Percentiles rank a stretch among this genome's conserved stretches.
Conservation (phyloP, 208 protist species). For the Crithidia sp. region DNA sequence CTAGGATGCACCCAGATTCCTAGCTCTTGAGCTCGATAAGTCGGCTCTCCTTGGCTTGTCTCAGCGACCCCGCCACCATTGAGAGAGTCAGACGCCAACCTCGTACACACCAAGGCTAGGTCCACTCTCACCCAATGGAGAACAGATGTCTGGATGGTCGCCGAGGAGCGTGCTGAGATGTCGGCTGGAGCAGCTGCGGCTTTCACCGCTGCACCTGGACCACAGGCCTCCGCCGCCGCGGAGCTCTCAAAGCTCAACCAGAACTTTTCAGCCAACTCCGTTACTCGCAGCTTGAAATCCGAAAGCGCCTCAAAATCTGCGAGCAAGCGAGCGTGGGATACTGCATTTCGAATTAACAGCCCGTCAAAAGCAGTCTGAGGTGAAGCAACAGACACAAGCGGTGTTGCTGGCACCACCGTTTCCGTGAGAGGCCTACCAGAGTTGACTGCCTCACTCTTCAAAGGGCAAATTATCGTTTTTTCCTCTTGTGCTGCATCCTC, state of each 20-base stretch:
- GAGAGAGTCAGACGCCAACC: background rate
- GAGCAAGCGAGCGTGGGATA: constrained; percentile 65
- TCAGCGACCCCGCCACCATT: background rate
- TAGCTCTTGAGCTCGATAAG: constrained; percentile 26
- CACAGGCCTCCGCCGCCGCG: background rate
- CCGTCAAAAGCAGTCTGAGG: constrained; percentile 14
- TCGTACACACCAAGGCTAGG: constrained; percentile 2
- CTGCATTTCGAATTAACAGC: constrained; percentile 54
- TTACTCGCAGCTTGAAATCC: constrained; percentile 49
- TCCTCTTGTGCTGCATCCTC: background rate
- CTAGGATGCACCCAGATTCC: constrained; percentile 25
- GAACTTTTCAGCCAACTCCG: constrained; percentile 38
- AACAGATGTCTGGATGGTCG: background rate
- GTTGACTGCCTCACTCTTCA: background rate
- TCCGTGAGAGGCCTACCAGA: too few species aligned
- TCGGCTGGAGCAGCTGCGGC: background rate
- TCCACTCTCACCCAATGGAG: background rate
- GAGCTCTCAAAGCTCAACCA: constrained; percentile 43
- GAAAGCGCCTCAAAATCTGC: constrained; percentile 53
- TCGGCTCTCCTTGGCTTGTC: background rate
- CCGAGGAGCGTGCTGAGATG: background rate
- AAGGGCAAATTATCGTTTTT: background rate
- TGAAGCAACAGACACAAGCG: background rate
- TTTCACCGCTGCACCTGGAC: background rate
- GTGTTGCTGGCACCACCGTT: background rate